These are phyloP conservation scores for Eremothecium sinecaudum DNA, from an alignment of 1,139 yeast species.

Conservation along the genomic window DNA sequence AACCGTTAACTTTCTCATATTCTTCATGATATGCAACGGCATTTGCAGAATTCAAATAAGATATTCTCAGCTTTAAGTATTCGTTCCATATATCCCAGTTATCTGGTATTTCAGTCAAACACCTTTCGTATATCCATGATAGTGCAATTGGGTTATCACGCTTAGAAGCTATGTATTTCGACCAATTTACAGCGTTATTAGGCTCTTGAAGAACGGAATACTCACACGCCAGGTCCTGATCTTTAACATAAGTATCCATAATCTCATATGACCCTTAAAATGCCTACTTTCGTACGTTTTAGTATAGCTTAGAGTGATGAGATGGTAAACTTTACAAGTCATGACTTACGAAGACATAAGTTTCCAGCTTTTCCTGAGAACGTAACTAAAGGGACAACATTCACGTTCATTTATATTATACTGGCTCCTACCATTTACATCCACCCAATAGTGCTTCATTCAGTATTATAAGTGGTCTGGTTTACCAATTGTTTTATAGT, in stretches of 20 bases:
- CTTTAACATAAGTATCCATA: slow-evolving; percentile 12
- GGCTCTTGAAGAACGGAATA: slow-evolving; percentile 25
- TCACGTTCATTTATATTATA: too few species aligned
- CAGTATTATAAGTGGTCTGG: too few species aligned
- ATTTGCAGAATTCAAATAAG: slow-evolving; percentile 27
- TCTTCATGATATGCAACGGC: slow-evolving; percentile 31
- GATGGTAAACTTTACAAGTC: too few species aligned
- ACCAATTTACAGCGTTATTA: slow-evolving; percentile 20
- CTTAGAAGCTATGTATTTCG: slow-evolving; percentile 20
- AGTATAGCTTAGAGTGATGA: too few species aligned
- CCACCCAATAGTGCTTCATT: too few species aligned
- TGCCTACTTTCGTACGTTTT: background rate
- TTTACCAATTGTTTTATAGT: too few species aligned
- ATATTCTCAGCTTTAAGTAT: slow-evolving; percentile 36
- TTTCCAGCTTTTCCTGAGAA: background rate
- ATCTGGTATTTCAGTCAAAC: slow-evolving; percentile 14
- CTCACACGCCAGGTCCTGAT: slow-evolving; percentile 27
- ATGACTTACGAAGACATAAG: background rate
- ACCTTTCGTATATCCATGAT: slow-evolving; percentile 27
- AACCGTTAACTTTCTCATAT: slow-evolving; percentile 32
- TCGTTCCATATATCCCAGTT: slow-evolving; percentile 19
- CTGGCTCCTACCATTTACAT: too few species aligned
- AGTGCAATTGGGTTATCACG: slow-evolving; percentile 13
- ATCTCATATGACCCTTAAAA: background rate
- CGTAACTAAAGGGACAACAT: too few species aligned